Evolutionary conservation across 495 filamentous ascomycete genomes (phyloP).

Genomic region (Penicillium bialowiezense): DNA sequence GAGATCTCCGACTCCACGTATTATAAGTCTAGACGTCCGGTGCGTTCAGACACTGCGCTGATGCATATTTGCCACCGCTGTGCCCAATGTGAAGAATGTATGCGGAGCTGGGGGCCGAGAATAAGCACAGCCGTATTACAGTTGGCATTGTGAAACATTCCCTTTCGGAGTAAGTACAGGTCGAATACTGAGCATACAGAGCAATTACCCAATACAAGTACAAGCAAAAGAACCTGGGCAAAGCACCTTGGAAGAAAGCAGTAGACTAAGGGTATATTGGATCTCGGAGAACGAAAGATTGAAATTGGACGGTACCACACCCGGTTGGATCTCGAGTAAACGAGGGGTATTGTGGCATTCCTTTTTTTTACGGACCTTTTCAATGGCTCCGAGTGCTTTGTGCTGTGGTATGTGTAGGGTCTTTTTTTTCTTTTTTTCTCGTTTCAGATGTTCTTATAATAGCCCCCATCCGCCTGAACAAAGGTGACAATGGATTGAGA

Average conservation of each 20-base stretch:
- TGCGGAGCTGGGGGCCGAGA: neutral
- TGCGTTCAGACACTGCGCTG: neutral
- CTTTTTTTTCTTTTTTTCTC: neutral
- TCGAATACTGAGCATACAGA: neutral
- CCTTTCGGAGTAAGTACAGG: too few species aligned
- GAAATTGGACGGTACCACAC: conserved; percentile 4
- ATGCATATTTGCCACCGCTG: conserved; percentile 4
- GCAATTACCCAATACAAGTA: too few species aligned
- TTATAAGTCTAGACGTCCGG: neutral
- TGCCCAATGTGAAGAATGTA: neutral
- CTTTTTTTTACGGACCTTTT: neutral
- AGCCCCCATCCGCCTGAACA: neutral
- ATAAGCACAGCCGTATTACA: conserved; percentile 1
- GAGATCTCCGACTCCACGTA: neutral
- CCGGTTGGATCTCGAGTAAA: conserved; percentile 13
- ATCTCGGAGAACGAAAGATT: conserved; percentile 2
- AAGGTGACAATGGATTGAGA: neutral
- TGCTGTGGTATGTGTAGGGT: neutral
- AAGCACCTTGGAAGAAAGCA: too few species aligned
- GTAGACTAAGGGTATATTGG: too few species aligned
- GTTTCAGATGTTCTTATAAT: conserved; percentile 4
- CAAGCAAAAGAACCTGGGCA: too few species aligned
- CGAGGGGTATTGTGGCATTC: conserved; percentile 13
- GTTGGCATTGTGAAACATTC: neutral
- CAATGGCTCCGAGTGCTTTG: neutral